Base-by-base conservation (phyloP, 768 basidiomycete genomes). In the Kwoniella sp. region DNA sequence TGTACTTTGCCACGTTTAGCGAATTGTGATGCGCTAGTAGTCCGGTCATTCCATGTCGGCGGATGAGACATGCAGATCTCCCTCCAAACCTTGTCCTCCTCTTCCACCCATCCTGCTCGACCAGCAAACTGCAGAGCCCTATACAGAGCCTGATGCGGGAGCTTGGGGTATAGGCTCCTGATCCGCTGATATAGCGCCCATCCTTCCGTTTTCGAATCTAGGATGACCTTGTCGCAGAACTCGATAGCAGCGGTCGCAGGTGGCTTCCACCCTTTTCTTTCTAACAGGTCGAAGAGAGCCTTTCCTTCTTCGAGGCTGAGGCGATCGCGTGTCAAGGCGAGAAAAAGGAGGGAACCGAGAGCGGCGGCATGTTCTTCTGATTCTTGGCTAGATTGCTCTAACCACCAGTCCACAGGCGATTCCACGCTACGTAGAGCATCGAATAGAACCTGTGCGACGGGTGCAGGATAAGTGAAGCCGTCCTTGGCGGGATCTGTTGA, bases 121-220 rank as follows among this genome's bases (percentile, higher is more conserved):
- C 58, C 44, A 17, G 55, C 56, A 27, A 68, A 46, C 4, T 27
- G 51, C 33, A 68, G 37, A 13, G 62, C 67, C 17, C 63, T 36
- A 13, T 49, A 60, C 15, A 51, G 30, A 30, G 54, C 62, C 4
- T 37, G 29, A 56, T 67, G 66, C 22, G 53, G 25, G 8, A 58
- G 56, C 17, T 33, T 26, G 2, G 37, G 37, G 17, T 52, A 51
- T 2, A 27, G 26, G 8, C 29, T 22, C 47, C 53, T 36, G 2
- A 67, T 27, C 21, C 60, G n/a, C 55, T 55, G 60, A 37, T 61
- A 62, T 4, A 67, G 22, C 25, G n/a, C 22, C 40, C 53, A 37
- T 9, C 55, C 65, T 13, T 61, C 49, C 2, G 26, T 17, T 10
- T 56, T 50, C 1, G 55, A 49, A 19, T 56, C 55, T 17, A 24